These are phyloP conservation scores for Alternaria arborescens DNA, from an alignment of 2,329 filamentous ascomycete genomes.

Conservation along the genomic window DNA sequence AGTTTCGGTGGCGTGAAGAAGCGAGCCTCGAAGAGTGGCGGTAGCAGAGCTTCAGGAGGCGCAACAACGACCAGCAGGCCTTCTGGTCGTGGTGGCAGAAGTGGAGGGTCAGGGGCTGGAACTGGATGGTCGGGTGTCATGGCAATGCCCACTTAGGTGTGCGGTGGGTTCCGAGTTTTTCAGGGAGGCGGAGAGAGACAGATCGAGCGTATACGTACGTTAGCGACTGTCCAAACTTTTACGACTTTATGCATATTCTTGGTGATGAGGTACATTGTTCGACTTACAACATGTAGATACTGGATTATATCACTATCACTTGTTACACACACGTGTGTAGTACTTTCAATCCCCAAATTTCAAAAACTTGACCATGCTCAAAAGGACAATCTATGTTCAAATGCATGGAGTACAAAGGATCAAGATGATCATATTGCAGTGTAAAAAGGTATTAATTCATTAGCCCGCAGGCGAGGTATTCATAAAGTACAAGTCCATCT, in stretches of 20 bases:
- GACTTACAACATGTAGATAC: neutral
- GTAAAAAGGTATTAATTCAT: conserved; percentile 15
- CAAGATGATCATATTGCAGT: neutral
- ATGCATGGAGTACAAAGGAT: neutral
- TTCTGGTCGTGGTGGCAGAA: conserved; percentile 17
- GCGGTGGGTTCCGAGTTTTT: neutral
- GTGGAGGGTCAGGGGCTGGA: conserved; percentile 14
- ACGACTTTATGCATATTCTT: neutral
- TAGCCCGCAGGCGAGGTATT: conserved; percentile 33
- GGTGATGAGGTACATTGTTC: neutral
- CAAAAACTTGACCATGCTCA: neutral
- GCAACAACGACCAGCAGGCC: conserved; percentile 17
- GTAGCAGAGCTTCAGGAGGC: conserved; percentile 24
- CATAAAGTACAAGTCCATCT: conserved; percentile 10
- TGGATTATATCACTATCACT: neutral
- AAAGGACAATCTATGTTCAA: neutral
- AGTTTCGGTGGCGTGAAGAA: conserved; percentile 32
- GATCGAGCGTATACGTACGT: neutral
- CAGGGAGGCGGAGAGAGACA: neutral
- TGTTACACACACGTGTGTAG: neutral
- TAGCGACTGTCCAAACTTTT: neutral
- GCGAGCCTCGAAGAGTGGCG: conserved; percentile 21
- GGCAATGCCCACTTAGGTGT: conserved; percentile 41
- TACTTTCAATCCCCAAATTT: neutral
- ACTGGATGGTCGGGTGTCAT: conserved; percentile 31